Evolutionary conservation across 305 asterid species (phyloP), one percentile per base, ranked within the genome.

Genomic region (Rubia tinctorum): DNA sequence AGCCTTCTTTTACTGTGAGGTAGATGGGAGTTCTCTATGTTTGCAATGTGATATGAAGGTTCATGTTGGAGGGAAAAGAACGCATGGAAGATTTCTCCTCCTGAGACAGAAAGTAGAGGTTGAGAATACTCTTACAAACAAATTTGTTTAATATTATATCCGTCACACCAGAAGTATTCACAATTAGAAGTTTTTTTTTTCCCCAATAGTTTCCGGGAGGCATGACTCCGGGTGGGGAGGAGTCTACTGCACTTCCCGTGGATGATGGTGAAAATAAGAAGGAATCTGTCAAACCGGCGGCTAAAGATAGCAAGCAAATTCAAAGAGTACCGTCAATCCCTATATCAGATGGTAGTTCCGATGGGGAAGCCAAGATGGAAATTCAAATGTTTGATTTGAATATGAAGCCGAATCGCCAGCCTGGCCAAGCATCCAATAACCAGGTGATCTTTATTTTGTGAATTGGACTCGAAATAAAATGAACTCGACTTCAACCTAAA

Each of bases 1-100:
- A 94, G 99, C 97, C 73, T 94, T 94, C 93, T 94, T 94, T 86
- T 94, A 91, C 73, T 94, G 99, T 80, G 99, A 89, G 84, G 83
- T 91, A 79, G 98, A 93, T 79, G 98, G 98, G 78, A 91, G 91
- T 76, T 90, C 97, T 81, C 96, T 94, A 58, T 94, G 99, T 82
- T 83, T 91, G 78, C 97, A 94, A 86, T 94, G 97, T 75, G 99
- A 94, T 79, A 91, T 90, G 97, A 85, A 83, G 76, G 96, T 91
- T 71, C 99, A 94, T 78, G 99, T 91, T 65, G 99, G 96, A 74
- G 97, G 97, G 69, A 94, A 94, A 90, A 85, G 97, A 90, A 94
- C 99, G 65, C 99, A 94, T 51, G 91, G 88, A 80, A 84, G 99
- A 81, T 91, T 88, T 90, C 99, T 94, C 69, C 84, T 94, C 71